These are phyloP conservation scores for Aspergillus thermomutatus DNA, from an alignment of 2,329 filamentous ascomycete genomes.

Conservation along the genomic window DNA sequence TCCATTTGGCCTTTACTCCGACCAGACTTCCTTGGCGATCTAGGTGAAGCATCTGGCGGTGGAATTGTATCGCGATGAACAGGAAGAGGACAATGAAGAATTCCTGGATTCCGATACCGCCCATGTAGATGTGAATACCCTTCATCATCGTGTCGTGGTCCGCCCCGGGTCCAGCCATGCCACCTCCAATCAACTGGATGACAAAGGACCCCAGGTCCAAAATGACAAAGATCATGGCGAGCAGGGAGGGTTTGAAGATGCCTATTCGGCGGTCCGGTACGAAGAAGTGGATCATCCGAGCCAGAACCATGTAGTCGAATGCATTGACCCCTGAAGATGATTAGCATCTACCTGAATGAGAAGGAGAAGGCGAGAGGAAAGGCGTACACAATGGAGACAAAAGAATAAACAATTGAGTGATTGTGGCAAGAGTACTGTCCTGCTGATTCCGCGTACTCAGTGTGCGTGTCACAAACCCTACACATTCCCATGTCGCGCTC, in stretches of 20 bases:
- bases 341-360: not conserved
- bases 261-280: slow-evolving; percentile 31
- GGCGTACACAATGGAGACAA: slow-evolving; percentile 8
- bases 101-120: slow-evolving; percentile 52
- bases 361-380: too few relatives aligned
- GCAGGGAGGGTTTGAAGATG: slow-evolving; percentile 34
- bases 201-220: slow-evolving; percentile 46
- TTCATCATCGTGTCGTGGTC: slow-evolving; percentile 26
- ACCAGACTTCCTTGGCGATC: slow-evolving; percentile 24
- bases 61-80: slow-evolving; percentile 39
- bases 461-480: slow-evolving; percentile 34
- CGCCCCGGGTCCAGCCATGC: slow-evolving; percentile 28
- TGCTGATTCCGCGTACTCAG: slow-evolving; percentile 9
- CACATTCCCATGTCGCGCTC: slow-evolving; percentile 42
- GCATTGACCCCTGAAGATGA: slow-evolving; percentile 40
- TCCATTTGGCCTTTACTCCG: slow-evolving; percentile 21
- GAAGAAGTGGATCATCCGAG: slow-evolving; percentile 40
- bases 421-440: not conserved
- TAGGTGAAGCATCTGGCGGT: slow-evolving; percentile 24
- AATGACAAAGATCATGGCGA: slow-evolving; percentile 44
- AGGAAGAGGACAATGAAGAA: slow-evolving; percentile 50
- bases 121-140: slow-evolving; percentile 53
- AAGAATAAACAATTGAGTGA: slow-evolving; percentile 7
- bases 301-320: slow-evolving; percentile 43
- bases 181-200: slow-evolving; percentile 41